Conservation (phyloP, 768 basidiomycete species). For the Scleroderma citrinum region DNA sequence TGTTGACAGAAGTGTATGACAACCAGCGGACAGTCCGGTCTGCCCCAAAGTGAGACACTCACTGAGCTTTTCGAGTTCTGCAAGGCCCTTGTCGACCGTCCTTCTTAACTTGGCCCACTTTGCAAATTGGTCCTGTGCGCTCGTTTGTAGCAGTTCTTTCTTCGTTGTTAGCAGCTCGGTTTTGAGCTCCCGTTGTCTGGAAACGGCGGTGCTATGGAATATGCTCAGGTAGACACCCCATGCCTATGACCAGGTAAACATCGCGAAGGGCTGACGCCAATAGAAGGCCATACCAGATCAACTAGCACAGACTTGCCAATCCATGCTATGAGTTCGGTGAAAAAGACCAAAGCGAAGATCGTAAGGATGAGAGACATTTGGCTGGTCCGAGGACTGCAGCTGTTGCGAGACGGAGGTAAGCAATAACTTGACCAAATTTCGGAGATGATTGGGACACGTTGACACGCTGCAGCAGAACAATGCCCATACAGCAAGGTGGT, state of each 20-base stretch:
- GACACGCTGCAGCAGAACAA: too few species aligned
- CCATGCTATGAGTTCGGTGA: constrained; percentile 84
- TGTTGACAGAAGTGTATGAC: too few species aligned
- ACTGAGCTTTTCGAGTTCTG: constrained; percentile 92
- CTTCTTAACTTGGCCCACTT: constrained; percentile 95
- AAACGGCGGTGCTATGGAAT: constrained; percentile 49
- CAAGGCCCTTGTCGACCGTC: constrained; percentile 85
- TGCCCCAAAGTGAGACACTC: too few species aligned
- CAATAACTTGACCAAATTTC: too few species aligned
- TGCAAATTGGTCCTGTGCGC: constrained; percentile 95
- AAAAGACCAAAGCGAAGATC: constrained; percentile 75
- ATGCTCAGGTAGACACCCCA: constrained; percentile 66
- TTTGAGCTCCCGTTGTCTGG: constrained; percentile 69
- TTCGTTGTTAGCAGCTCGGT: constrained; percentile 73
- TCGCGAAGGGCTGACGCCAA: not conserved
- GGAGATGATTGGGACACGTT: constrained; percentile 21
- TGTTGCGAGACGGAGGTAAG: not conserved
- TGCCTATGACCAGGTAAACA: constrained; percentile 39
- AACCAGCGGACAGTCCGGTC: too few species aligned
- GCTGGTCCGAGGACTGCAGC: too few species aligned
- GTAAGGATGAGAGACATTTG: constrained; percentile 77
- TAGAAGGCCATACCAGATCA: constrained; percentile 56
- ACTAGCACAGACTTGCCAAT: constrained; percentile 81
- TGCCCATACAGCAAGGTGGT: too few species aligned
- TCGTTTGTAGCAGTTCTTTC: constrained; percentile 81